phyloP scores from a whole-genome alignment of 129 eudicot species.

The Lactuca sativa region DNA sequence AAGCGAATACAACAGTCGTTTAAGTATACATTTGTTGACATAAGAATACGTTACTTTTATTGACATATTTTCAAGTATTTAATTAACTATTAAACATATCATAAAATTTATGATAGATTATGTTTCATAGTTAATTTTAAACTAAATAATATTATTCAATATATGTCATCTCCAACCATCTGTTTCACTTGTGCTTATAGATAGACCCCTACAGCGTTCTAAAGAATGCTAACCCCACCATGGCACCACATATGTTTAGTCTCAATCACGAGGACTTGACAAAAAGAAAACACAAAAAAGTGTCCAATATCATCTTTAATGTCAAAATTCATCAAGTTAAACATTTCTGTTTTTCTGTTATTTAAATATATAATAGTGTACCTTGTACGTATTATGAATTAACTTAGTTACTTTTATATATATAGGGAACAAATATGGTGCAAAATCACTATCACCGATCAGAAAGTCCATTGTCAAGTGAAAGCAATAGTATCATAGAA shows the following conservation, averaged over 20 bases:
- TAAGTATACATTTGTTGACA: neutral
- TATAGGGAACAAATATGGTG: conserved; percentile 20
- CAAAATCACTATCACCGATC: conserved; percentile 31
- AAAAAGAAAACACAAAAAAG: conserved; percentile 31
- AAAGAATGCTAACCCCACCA: conserved; percentile 16
- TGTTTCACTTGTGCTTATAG: conserved; percentile 24
- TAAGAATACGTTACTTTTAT: conserved; percentile 1
- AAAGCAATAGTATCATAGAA: conserved; percentile 40
- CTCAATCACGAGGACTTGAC: conserved; percentile 35
- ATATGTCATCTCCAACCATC: conserved; percentile 19
- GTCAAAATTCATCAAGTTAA: neutral
- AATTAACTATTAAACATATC: no score
- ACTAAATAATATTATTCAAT: no score
- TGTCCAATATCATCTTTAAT: conserved; percentile 8
- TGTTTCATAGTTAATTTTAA: neutral
- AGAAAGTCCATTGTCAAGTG: conserved; percentile 40
- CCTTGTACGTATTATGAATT: neutral
- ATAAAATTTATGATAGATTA: neutral
- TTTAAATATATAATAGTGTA: neutral
- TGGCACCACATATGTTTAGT: conserved; percentile 33
- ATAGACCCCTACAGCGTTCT: conserved; percentile 22
- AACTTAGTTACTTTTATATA: neutral
- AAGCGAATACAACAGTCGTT: neutral
- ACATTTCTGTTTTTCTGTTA: neutral
- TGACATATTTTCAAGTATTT: neutral